phyloP scores from a whole-genome alignment of 768 basidiomycete species.

The Thelephora ganbajun region DNA sequence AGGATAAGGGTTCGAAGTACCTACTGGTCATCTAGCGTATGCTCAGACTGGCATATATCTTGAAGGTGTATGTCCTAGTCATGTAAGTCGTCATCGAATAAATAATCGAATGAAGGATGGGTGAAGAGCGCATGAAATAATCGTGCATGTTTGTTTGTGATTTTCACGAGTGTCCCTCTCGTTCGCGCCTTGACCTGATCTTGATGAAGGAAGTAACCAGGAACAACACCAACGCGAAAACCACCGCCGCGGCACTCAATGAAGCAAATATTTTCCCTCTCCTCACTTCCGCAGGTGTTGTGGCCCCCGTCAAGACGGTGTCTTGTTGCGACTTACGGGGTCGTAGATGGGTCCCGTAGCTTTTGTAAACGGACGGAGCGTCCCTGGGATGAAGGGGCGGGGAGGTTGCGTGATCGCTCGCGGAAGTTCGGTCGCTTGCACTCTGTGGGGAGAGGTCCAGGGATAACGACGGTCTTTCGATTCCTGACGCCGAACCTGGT shows the following conservation, averaged over 20 bases:
- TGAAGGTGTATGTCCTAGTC: too few species aligned
- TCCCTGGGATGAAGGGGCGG: slow-evolving; percentile 9
- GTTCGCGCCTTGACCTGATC: slow-evolving; percentile 30
- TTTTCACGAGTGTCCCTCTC: slow-evolving; percentile 5
- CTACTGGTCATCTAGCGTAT: background rate
- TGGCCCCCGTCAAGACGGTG: background rate
- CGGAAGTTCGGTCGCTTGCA: slow-evolving; percentile 1
- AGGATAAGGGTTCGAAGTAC: background rate
- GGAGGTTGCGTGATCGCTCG: slow-evolving; percentile 2
- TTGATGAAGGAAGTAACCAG: slow-evolving; percentile 45
- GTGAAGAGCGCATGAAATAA: too few species aligned
- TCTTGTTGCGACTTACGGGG: slow-evolving; percentile 9
- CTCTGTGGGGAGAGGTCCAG: too few species aligned
- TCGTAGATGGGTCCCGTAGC: slow-evolving; percentile 7
- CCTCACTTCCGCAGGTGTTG: slow-evolving; percentile 10
- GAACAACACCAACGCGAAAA: slow-evolving; percentile 50
- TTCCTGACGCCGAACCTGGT: slow-evolving; percentile 4
- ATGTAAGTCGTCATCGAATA: too few species aligned
- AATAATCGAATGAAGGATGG: too few species aligned
- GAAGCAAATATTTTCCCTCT: slow-evolving; percentile 38
- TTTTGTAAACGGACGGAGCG: background rate
- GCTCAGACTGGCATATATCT: too few species aligned
- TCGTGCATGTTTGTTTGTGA: too few species aligned
- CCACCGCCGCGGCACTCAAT: slow-evolving; percentile 27
- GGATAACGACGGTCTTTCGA: slow-evolving; percentile 6